Base-by-base conservation (phyloP, 148 eudicot genomes). In the Linanthus parryae region DNA sequence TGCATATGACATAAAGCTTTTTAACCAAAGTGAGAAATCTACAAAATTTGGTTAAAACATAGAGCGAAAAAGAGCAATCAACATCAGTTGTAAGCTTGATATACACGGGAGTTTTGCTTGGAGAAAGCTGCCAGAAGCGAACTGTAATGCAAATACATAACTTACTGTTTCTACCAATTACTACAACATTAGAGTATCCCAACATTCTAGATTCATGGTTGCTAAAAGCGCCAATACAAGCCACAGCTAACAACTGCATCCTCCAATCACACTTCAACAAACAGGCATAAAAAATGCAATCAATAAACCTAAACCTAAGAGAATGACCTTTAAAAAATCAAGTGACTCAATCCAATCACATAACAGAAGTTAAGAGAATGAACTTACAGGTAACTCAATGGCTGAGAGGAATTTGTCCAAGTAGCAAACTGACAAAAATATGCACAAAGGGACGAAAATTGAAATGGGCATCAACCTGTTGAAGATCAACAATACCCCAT, bases 231-330 rank as follows among this genome's bases (percentile, higher is more conserved):
- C n/a, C n/a, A n/a, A 87, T 45, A 75, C 91, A 83, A 11, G 91
- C 75, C 54, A 87, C 87, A 45, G 84, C 84, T 46, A 83, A 57
- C 56, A 87, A 51, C 61, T 83, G 95, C 80, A 83, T 77, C 78
- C 73, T 80, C 95, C 95, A 87, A 54, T 78, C 77, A 47, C 69
- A 78, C 64, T 75, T 77, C 73, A 75, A 19, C 48, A 61, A 62
- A 39, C 13, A 54, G 12, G 56, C 30, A 43, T 1, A 39, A 48
- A 16, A 47, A 47, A 14, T 25, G 52, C 19, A 47, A 25, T 11
- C 9, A 26, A 27, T 27, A 47, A 47, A 47, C 16, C 15, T 47
- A 29, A 44, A 23, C 25, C 10, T 8, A 0, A 44, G 14, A 17
- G 23, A 47, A 47, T 47, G 34, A 12, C 14, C 23, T 26, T 24